phyloP scores from a whole-genome alignment of 257 asterid genomes.

The Salvia rosmarinus region DNA sequence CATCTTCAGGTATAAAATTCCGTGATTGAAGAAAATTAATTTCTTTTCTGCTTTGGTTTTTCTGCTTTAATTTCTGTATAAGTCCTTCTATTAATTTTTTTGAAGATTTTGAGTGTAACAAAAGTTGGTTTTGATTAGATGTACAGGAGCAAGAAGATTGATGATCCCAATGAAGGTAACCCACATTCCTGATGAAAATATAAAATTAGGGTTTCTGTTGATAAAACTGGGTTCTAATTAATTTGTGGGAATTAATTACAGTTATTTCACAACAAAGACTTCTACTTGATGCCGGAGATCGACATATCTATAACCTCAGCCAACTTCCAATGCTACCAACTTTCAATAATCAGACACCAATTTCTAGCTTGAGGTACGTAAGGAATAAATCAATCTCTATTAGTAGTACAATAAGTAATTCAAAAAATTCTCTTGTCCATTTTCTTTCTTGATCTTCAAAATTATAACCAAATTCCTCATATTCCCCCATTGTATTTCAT shows the following conservation, averaged over 20 bases:
- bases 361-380: conserved; percentile 50
- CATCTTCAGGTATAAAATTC: conserved; percentile 75
- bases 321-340: conserved; percentile 81
- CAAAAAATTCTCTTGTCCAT: neutral
- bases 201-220: conserved; percentile 43
- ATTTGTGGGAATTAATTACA: conserved; percentile 18
- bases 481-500: neutral
- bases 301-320: conserved; percentile 70
- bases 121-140: conserved; percentile 45
- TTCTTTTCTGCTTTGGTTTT: neutral
- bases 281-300: conserved; percentile 72
- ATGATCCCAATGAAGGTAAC: conserved; percentile 89
- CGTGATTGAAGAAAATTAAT: neutral
- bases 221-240: neutral
- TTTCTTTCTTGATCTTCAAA: neutral
- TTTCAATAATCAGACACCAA: conserved; percentile 54
- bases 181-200: neutral
- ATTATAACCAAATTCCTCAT: conserved; percentile 24
- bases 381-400: neutral
- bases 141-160: conserved; percentile 95
- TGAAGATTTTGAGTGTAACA: neutral
- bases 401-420: no score
- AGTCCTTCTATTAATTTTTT: neutral
- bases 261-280: conserved; percentile 65
- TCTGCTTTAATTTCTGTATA: neutral